Evolutionary conservation across 2,329 filamentous ascomycete species (phyloP).

Genomic region (Gnomoniopsis smithogilvyi): DNA sequence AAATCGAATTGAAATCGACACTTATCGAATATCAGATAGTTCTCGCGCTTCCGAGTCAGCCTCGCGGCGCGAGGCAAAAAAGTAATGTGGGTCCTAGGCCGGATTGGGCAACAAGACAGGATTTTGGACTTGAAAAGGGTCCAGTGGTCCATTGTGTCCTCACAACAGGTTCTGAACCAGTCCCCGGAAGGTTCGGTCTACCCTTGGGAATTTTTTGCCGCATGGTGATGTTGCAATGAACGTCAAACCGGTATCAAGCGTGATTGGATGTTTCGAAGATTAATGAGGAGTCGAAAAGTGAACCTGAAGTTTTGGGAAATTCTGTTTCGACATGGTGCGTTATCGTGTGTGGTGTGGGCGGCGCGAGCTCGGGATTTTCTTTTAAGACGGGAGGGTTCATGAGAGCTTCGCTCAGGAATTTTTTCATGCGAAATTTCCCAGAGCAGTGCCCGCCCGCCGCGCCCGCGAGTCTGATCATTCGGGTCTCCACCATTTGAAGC

Average conservation of each 20-base stretch:
- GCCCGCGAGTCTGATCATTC: background rate
- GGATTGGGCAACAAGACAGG: background rate
- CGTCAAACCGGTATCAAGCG: background rate
- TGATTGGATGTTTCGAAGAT: background rate
- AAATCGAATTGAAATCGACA: background rate
- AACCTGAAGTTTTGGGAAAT: background rate
- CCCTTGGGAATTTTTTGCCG: background rate
- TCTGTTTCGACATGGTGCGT: background rate
- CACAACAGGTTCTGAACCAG: background rate
- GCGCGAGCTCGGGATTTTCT: background rate
- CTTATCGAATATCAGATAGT: background rate
- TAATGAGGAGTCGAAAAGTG: background rate
- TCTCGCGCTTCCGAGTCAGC: constrained; percentile 2
- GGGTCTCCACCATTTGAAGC: background rate
- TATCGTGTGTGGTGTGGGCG: background rate
- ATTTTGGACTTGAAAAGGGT: no score
- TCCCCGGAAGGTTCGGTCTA: background rate
- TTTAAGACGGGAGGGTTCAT: background rate
- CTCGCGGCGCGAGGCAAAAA: background rate
- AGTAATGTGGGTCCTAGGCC: background rate
- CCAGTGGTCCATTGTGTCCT: no score
- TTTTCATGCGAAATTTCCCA: background rate
- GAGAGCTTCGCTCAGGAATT: background rate
- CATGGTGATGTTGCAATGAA: background rate
- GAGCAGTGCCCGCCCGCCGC: background rate